A percentile compares a stretch with the other conserved stretches of the same genome.
These are phyloP conservation scores for Fusarium verticillioides DNA, from an alignment of 2,329 filamentous ascomycete genomes.

Conservation along the genomic window DNA sequence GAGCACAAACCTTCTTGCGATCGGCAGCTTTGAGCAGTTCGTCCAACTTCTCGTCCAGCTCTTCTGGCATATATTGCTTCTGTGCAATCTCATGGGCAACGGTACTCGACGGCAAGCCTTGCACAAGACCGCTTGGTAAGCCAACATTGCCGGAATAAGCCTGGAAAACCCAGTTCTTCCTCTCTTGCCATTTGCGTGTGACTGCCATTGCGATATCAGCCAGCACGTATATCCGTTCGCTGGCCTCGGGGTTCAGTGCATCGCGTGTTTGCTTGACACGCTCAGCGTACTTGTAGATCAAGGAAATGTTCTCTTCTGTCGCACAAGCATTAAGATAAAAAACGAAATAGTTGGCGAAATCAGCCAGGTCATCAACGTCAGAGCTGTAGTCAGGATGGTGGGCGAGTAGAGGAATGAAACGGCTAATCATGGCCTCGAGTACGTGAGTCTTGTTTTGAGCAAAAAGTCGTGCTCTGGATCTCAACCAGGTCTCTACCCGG, in stretches of 20 bases:
- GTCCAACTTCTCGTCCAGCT: conserved; percentile 80
- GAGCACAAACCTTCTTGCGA: conserved; percentile 71
- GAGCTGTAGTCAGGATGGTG: conserved; percentile 91
- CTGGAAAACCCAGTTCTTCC: conserved; percentile 86
- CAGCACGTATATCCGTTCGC: conserved; percentile 83
- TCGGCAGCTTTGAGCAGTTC: conserved; percentile 73
- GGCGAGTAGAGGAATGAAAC: conserved; percentile 86
- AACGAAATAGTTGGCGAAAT: conserved; percentile 88
- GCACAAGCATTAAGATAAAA: conserved; percentile 88
- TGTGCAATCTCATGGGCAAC: conserved; percentile 86
- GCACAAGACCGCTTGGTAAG: conserved; percentile 82
- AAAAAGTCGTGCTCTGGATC: conserved; percentile 79
- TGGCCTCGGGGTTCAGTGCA: conserved; percentile 73
- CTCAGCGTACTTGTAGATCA: conserved; percentile 93
- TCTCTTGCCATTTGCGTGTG: conserved; percentile 86
- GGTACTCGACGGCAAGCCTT: conserved; percentile 77
- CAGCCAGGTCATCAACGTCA: conserved; percentile 74
- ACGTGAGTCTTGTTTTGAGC: conserved; percentile 67
- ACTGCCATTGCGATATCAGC: conserved; percentile 87
- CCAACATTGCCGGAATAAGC: conserved; percentile 84
- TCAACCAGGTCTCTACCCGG: conserved; percentile 87
- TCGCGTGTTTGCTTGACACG: conserved; percentile 91
- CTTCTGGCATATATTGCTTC: conserved; percentile 84
- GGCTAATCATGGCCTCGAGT: conserved; percentile 83
- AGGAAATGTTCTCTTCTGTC: conserved; percentile 84